phyloP scores from a whole-genome alignment of 2,329 filamentous ascomycete species.

The Pleoardoris graminearum region DNA sequence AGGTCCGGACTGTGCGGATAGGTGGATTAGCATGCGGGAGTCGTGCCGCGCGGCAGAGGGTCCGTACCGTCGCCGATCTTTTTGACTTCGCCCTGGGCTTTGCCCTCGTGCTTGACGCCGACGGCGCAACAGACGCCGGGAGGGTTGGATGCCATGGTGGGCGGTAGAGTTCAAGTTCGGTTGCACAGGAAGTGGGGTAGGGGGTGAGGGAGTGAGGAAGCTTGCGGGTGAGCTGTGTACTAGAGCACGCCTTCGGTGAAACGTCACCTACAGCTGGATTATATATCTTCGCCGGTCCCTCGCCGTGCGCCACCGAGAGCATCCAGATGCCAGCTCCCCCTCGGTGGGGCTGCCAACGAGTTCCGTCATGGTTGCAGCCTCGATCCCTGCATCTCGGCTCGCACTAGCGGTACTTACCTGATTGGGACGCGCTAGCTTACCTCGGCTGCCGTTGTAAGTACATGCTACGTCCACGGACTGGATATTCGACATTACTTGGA shows the following conservation, averaged over 20 bases:
- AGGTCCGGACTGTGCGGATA: slow-evolving; percentile 56
- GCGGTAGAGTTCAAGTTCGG: not conserved
- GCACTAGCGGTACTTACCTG: not conserved
- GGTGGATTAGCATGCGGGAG: too few species aligned
- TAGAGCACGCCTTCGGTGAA: not conserved
- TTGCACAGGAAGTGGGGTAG: not conserved
- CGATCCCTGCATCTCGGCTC: not conserved
- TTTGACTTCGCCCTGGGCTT: slow-evolving; percentile 52
- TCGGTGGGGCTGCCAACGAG: slow-evolving; percentile 1
- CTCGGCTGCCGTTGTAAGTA: not conserved
- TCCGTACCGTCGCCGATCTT: slow-evolving; percentile 48
- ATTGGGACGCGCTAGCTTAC: not conserved
- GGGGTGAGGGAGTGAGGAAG: not conserved
- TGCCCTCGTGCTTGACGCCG: slow-evolving; percentile 58
- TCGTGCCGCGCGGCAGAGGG: too few species aligned
- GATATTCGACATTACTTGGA: too few species aligned
- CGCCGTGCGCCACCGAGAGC: not conserved
- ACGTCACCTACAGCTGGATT: not conserved
- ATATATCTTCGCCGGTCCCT: not conserved
- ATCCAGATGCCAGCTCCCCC: not conserved
- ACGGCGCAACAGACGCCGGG: slow-evolving; percentile 53
- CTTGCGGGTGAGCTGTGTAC: not conserved
- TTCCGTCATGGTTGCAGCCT: not conserved
- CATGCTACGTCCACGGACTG: too few species aligned
- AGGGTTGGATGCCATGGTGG: slow-evolving; percentile 56